A percentile compares a stretch with the other conserved stretches of the same genome.
These are phyloP conservation scores for Trichoderma virens DNA, from an alignment of 495 filamentous ascomycete species.

Conservation along the genomic window DNA sequence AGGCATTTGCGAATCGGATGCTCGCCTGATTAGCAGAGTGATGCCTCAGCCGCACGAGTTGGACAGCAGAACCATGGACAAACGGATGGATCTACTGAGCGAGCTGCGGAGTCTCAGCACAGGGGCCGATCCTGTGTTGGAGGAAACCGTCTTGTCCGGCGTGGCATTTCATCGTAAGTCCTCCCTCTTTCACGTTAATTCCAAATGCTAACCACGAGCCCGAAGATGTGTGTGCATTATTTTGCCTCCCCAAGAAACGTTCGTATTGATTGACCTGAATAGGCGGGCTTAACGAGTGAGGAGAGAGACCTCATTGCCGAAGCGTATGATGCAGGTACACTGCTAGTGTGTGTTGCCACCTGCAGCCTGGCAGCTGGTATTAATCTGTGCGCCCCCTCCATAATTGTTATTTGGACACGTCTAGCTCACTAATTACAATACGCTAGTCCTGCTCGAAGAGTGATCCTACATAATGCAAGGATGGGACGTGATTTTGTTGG, in stretches of 20 bases:
- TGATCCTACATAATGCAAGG: conserved; percentile 68
- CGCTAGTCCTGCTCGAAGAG: conserved; percentile 51
- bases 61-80: conserved; percentile 43
- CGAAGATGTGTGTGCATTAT: neutral
- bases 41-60: conserved; percentile 41
- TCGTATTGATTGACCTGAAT: conserved; percentile 12
- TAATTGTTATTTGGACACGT: neutral
- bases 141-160: conserved; percentile 55
- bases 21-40: conserved; percentile 54
- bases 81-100: conserved; percentile 56
- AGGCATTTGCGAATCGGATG: conserved; percentile 55
- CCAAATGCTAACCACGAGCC: neutral
- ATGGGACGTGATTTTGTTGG: conserved; percentile 75
- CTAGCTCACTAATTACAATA: neutral
- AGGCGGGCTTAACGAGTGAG: conserved; percentile 72
- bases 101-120: conserved; percentile 60
- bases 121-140: conserved; percentile 60
- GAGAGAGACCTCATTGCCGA: conserved; percentile 68
- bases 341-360: conserved; percentile 73
- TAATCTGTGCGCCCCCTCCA: conserved; percentile 41
- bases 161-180: conserved; percentile 67
- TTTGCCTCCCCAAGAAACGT: neutral
- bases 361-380: conserved; percentile 82
- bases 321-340: conserved; percentile 61
- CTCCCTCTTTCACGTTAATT: conserved; percentile 8